Conservation (phyloP, 2,329 filamentous ascomycete species). For the Calonectria multiphialidica region DNA sequence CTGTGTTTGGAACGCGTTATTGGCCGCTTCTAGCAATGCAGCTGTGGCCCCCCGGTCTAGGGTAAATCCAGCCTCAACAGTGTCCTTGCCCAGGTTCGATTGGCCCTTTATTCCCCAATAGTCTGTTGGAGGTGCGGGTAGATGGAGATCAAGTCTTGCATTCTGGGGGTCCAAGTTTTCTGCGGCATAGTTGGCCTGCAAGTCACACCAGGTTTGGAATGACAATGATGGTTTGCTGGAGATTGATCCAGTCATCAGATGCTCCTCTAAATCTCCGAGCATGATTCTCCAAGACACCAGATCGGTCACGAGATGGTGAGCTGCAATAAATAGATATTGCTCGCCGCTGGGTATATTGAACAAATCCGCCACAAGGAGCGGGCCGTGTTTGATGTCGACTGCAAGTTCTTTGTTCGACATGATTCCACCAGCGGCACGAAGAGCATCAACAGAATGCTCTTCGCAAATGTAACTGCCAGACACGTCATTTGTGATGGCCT, state of each 20-base stretch:
- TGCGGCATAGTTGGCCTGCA: background rate
- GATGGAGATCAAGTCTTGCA: background rate
- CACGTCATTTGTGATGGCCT: background rate
- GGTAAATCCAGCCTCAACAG: background rate
- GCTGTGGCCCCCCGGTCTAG: conserved; percentile 6
- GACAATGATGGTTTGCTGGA: background rate
- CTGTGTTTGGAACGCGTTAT: conserved; percentile 12
- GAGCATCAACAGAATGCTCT: background rate
- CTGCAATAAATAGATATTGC: background rate
- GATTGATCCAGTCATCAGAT: background rate
- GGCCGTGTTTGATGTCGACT: background rate
- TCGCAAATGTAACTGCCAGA: background rate
- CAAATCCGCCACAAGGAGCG: background rate
- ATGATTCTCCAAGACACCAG: background rate
- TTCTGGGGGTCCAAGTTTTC: background rate
- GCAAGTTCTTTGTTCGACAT: background rate
- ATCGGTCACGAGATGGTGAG: background rate
- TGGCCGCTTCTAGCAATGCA: conserved; percentile 9
- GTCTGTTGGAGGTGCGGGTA: background rate
- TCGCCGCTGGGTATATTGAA: background rate
- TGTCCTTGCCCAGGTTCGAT: background rate
- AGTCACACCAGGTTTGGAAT: background rate
- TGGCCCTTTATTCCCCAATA: background rate
- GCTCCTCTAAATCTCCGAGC: background rate
- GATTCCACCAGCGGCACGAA: background rate